Percentiles rank a stretch among this genome's conserved stretches.
These are phyloP conservation scores for Chlorella sp. DNA, from an alignment of 139 green algal species.

Conservation along the genomic window DNA sequence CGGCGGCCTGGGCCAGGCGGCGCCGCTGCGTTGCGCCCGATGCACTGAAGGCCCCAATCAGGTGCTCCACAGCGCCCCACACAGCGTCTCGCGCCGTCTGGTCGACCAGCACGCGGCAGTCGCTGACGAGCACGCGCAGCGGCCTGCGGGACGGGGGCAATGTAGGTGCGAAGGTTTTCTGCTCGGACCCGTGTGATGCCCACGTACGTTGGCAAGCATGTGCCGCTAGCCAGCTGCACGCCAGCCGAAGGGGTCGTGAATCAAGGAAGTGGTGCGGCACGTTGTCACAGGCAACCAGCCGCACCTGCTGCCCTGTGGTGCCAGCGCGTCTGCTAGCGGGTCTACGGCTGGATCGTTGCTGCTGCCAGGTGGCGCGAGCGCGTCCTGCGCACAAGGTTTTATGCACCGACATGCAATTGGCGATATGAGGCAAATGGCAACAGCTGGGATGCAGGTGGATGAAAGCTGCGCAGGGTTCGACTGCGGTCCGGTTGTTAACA, in stretches of 20 bases:
- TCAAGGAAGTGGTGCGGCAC: too few species aligned
- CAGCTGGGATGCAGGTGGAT: too few species aligned
- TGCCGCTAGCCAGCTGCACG: not conserved
- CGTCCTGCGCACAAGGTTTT: not conserved
- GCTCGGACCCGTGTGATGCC: too few species aligned
- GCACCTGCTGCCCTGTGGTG: constrained; percentile 9
- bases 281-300: not conserved
- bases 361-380: not conserved
- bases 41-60: constrained; percentile 3
- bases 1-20: not conserved
- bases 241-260: too few species aligned
- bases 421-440: too few species aligned
- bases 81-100: constrained; percentile 38
- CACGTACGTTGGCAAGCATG: too few species aligned
- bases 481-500: too few species aligned
- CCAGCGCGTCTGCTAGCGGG: not conserved
- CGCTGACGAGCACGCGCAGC: constrained; percentile 43
- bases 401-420: too few species aligned
- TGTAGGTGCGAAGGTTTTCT: not conserved
- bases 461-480: too few species aligned
- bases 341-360: not conserved
- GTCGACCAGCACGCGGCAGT: constrained; percentile 55
- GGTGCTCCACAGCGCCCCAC: constrained; percentile 21
- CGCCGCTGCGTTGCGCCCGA: not conserved
- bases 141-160: constrained; percentile 4